Conservation (phyloP, 495 filamentous ascomycete genomes). For the Podospora pseudopauciseta region DNA sequence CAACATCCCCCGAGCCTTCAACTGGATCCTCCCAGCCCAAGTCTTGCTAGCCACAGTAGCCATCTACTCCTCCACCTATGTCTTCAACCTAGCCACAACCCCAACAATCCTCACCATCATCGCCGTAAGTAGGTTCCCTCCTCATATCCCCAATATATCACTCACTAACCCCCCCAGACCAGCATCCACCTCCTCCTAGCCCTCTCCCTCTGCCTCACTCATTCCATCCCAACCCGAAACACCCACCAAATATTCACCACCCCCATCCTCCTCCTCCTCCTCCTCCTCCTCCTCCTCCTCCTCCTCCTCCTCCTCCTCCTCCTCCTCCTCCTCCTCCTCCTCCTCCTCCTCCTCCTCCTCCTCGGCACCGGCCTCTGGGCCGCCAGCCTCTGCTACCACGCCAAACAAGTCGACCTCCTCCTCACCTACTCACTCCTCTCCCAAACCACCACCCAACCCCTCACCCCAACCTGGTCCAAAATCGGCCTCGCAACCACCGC, state of each 20-base stretch:
- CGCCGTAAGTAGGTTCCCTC: slow-evolving; percentile 23
- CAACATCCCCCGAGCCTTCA: slow-evolving; percentile 16
- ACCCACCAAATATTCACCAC: slow-evolving; percentile 16
- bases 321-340: slow-evolving; percentile 12
- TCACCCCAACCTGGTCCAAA: slow-evolving; percentile 22
- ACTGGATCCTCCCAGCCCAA: slow-evolving; percentile 26
- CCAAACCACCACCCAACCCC: slow-evolving; percentile 1
- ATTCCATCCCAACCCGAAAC: slow-evolving; percentile 6
- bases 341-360: slow-evolving; percentile 14
- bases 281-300: slow-evolving; percentile 12
- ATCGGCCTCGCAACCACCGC: slow-evolving; percentile 22
- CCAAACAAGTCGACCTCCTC: slow-evolving; percentile 12
- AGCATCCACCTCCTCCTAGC: slow-evolving; percentile 24
- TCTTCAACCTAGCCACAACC: slow-evolving; percentile 17
- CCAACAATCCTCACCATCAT: slow-evolving; percentile 26
- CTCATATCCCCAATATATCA: background rate
- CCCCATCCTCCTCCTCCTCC: slow-evolving; percentile 5
- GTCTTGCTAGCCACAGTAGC: slow-evolving; percentile 20
- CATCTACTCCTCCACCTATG: slow-evolving; percentile 27
- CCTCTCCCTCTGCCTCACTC: slow-evolving; percentile 20
- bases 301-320: slow-evolving; percentile 16
- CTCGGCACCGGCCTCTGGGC: slow-evolving; percentile 23
- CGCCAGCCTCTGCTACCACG: slow-evolving; percentile 22
- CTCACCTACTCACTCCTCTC: background rate
- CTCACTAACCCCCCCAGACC: slow-evolving; percentile 10